Base-by-base conservation (phyloP, 768 basidiomycete species). In the Auriscalpium vulgare region DNA sequence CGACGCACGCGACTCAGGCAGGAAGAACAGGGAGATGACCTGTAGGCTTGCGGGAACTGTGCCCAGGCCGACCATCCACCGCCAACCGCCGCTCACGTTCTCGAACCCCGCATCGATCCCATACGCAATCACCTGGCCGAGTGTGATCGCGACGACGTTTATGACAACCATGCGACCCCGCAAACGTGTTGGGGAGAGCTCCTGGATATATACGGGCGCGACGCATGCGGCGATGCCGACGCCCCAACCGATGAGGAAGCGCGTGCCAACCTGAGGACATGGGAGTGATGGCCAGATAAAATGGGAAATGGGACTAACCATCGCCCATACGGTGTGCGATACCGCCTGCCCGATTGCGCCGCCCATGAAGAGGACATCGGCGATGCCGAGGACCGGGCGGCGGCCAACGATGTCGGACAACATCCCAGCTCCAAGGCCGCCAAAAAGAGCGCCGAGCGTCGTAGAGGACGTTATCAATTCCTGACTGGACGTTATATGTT, bases 51-150 rank as follows among this genome's bases (percentile, higher is more conserved):
- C 83, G 1, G 87, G 87, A 2, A 87, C 72, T 1, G 80, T 80
- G 13, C 89, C 87, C 2, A 91, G 71, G 4, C 87, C 90, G 14
- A 88, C 86, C 85, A 91, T 88, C 82, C 82, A 91, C 51, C 90
- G 72, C 90, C 90, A 93, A 2, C 90, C 90, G 3, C 76, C 70
- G 36, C 69, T 68, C 52, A 79, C 69, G 55, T 78, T 77, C 56
- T 75, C 78, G 61, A 87, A 87, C 2, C 78, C 85, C 21, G 85
- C 84, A 23, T 81, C 86, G 54, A 85, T 83, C 17, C 81, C 85
- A 64, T 89, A 91, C 0, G 87, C 86, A 49, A 90, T 78, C 35
- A 91, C 87, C 60, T 91, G 90, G 2, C 87, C 87, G 7, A 85
- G 73, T 0, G 90, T 93, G 64, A 92, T 88, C 72, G 84, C 82